These are phyloP conservation scores for Rhodotorula glutinis DNA, from an alignment of 1,284 basidiomycete genomes.

Conservation along the genomic window DNA sequence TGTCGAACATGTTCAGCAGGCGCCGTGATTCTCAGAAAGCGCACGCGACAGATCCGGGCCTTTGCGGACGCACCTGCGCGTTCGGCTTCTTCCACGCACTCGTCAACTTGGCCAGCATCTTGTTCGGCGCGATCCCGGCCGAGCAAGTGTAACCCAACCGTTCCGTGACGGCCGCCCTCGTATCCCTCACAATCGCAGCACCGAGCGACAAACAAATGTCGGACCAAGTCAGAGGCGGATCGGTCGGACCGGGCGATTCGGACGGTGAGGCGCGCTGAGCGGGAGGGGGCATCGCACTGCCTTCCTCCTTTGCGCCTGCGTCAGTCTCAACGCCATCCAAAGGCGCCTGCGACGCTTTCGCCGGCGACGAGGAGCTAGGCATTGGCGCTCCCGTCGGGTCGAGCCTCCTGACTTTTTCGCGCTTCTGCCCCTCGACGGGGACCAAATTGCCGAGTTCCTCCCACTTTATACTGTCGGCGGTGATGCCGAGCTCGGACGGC, in stretches of 20 bases:
- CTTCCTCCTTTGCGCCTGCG: neutral
- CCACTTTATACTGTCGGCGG: slow-evolving; percentile 65
- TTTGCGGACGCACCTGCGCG: slow-evolving; percentile 59
- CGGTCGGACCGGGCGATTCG: neutral
- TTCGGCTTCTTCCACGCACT: slow-evolving; percentile 88
- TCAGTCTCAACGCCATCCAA: too few species aligned
- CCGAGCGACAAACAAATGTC: slow-evolving; percentile 87
- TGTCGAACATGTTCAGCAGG: slow-evolving; percentile 20
- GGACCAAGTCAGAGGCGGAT: slow-evolving; percentile 66
- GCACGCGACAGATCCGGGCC: neutral
- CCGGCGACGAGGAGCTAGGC: slow-evolving; percentile 18
- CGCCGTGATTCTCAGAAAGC: neutral
- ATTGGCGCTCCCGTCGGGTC: slow-evolving; percentile 38
- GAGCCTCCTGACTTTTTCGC: slow-evolving; percentile 39
- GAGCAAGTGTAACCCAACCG: slow-evolving; percentile 89
- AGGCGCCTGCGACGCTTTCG: neutral
- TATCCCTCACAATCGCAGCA: slow-evolving; percentile 79
- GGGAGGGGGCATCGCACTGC: neutral
- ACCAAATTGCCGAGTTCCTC: slow-evolving; percentile 65
- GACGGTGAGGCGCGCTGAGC: too few species aligned
- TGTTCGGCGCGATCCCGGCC: slow-evolving; percentile 92
- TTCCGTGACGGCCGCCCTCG: slow-evolving; percentile 57
- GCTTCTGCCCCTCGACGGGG: slow-evolving; percentile 57
- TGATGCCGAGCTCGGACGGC: slow-evolving; percentile 52
- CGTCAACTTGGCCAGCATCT: slow-evolving; percentile 63